Base-by-base conservation (phyloP, 148 eudicot species). In the Euryodendron excelsum region DNA sequence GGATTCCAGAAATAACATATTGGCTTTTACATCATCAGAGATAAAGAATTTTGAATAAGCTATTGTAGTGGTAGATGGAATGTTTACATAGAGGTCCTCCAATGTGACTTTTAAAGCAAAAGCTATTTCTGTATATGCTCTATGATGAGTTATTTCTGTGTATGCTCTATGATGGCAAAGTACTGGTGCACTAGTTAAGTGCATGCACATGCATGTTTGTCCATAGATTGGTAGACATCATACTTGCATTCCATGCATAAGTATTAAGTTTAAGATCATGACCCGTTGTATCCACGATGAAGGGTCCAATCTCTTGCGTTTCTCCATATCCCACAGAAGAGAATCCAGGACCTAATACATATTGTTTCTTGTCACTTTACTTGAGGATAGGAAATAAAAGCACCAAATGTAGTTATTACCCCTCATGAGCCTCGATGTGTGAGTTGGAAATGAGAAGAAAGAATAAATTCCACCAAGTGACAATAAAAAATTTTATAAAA, bases 261-360 rank as follows among this genome's bases (percentile, higher is more conserved):
- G 92, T 88, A 84, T 94, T 94, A 48, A 86, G 83, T 58, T 76
- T 87, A 63, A 94, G 91, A 27, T 73, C 86, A 33, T 66, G 78
- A 52, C 87, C 87, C 76, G 83, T 80, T 21, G 74, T 73, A 81
- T 89, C 89, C 56, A 94, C 83, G 15, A 94, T 72, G 72, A 94
- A 94, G 67, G 98, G 97, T 14, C 98, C 97, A 74, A 94, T 92
- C 79, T 94, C 98, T 89, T 94, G 96, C 75, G 98, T 94, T 82
- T 96, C 98, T 85, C 98, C 98, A 82, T 94, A 92, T 58, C 98
- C 98, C 84, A 94, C 96, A 50, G 98, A 94, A 67, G 98, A 94
- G 82, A 97, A 94, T 41, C 98, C 98, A 13, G 98, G 98, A 77
- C 98, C 98, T 94, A 84, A 37, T 76, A 80, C 39, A 79, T 75